These are phyloP conservation scores for Sclerotinia glacialis DNA, from an alignment of 2,329 filamentous ascomycete species.

Conservation along the genomic window DNA sequence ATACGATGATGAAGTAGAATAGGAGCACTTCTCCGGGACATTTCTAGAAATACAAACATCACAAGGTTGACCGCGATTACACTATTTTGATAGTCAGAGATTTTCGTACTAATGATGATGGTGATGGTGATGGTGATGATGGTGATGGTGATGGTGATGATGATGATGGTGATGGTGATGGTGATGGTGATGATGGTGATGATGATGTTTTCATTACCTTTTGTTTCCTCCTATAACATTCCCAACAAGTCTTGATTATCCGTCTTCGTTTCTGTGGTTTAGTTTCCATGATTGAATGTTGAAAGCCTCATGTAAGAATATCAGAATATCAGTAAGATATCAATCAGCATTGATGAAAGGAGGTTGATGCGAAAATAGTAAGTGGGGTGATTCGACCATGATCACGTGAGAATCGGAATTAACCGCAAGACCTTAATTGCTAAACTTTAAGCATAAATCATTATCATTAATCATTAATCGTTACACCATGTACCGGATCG, in stretches of 20 bases:
- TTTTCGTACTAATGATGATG: not conserved
- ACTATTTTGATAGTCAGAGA: conserved; percentile 6
- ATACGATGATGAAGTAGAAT: conserved; percentile 55
- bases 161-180: not conserved
- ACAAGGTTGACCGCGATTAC: conserved; percentile 22
- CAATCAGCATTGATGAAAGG: not conserved
- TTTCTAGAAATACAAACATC: conserved; percentile 33
- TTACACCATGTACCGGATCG: not conserved
- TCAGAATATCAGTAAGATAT: no score
- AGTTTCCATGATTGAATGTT: conserved; percentile 3
- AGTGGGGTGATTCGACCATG: not conserved
- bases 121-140: not conserved
- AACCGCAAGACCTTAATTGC: not conserved
- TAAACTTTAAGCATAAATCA: no score
- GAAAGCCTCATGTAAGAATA: no score
- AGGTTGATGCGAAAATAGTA: not conserved
- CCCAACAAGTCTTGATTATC: conserved; percentile 58
- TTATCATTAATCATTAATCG: not conserved
- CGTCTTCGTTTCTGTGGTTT: conserved; percentile 49
- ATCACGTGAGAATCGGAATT: not conserved
- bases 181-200: no score
- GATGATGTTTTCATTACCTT: conserved; percentile 15
- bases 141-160: not conserved
- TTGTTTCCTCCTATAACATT: conserved; percentile 43
- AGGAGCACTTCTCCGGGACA: conserved; percentile 54